Base-by-base conservation (phyloP, 106 monocot species). In the Platanthera guangdongensis region DNA sequence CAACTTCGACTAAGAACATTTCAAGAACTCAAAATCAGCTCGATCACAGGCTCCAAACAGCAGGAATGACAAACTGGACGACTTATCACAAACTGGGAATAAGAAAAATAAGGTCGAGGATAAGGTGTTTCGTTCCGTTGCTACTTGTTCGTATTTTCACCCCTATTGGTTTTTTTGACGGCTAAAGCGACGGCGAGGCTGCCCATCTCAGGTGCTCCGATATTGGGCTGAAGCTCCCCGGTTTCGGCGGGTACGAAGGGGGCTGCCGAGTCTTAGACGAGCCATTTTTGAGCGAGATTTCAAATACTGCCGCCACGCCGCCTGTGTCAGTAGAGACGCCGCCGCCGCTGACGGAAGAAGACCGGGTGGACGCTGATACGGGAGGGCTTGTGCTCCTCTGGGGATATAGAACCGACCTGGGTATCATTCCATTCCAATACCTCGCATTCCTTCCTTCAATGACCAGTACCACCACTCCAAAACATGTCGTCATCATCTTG, bases 391-490 rank as follows among this genome's bases (percentile, higher is more conserved):
- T 89, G 78, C 90, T 87, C 75, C 85, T 71, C 50, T 82, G 76
- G 39, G 85, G 78, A 81, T 95, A 92, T 85, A 95, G 85, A 15
- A 95, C 92, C 68, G 92, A 95, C 70, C 78, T 82, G 51, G 92
- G 92, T 25, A 0, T 0, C 25, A 25, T 25, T 25, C 25, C 25
- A 0, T 71, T 95, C 95, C 18, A 75, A 76, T 59, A 80, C 78
- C 52, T 76, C 81, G 14, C 50, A 71, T 75, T 83, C 25, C 77
- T 82, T 83, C 53, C 48, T 62, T 18, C 25, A 47, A 47, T 57
- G 53, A 14, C 65, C 32, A 65, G 50, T 50, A 10, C 21, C 77
- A 45, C 69, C 39, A 1, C 39, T 30, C 80, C 72, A 77, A 70
- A 59, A 75, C 46, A 32, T 8, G 47, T 68, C 14, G 32, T 68